phyloP scores from a whole-genome alignment of 192 early-diverging fungal genomes.

The Gigaspora rosea region DNA sequence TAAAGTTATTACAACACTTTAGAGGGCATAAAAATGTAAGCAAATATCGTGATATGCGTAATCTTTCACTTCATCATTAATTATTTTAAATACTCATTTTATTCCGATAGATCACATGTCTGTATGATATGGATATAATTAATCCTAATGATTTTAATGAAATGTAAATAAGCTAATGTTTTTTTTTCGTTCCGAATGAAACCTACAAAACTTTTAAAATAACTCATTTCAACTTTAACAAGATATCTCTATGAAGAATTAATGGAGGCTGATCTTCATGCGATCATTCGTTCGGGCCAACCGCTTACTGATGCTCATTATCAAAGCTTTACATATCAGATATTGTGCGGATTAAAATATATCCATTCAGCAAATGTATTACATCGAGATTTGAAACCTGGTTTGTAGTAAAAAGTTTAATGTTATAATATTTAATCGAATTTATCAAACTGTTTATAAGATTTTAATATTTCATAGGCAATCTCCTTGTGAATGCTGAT shows the following conservation, averaged over 20 bases:
- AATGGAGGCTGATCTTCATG: conserved; percentile 90
- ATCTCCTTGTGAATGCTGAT: conserved; percentile 87
- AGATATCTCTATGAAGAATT: conserved; percentile 70
- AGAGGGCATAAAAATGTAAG: conserved; percentile 89
- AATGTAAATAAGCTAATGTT: conserved; percentile 44
- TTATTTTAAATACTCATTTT: neutral
- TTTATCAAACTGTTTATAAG: neutral
- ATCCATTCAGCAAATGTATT: conserved; percentile 92
- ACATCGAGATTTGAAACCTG: conserved; percentile 91
- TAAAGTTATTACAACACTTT: conserved; percentile 91
- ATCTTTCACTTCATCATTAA: neutral
- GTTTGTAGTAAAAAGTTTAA: conserved; percentile 29
- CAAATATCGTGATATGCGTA: neutral
- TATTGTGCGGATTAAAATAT: conserved; percentile 86
- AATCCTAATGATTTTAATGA: conserved; percentile 75
- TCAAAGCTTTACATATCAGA: conserved; percentile 92
- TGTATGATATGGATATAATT: conserved; percentile 78
- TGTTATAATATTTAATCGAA: too few relatives aligned
- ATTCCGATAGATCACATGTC: conserved; percentile 65
- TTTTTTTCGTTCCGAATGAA: neutral
- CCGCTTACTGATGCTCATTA: conserved; percentile 82
- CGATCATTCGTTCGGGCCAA: conserved; percentile 82
- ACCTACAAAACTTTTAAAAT: too few relatives aligned
- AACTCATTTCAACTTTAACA: too few relatives aligned
- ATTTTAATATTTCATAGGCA: conserved; percentile 45